Base-by-base conservation (phyloP, 768 basidiomycete species). In the Boletus vinaceobasis region DNA sequence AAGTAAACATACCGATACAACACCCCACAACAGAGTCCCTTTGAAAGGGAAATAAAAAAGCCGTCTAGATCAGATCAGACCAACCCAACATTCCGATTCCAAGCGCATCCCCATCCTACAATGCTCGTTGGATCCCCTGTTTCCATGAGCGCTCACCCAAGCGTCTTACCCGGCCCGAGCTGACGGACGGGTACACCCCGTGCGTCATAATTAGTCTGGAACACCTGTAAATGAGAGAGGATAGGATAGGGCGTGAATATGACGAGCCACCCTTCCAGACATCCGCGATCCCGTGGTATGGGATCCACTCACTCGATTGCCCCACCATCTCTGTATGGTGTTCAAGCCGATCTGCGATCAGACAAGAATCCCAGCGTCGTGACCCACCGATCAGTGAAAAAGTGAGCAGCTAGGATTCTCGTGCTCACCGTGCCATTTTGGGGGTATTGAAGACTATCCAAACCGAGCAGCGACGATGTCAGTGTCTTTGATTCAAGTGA, bases 361-460 rank as follows among this genome's bases (percentile, higher is more conserved):
- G 3, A 23, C 21, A 23, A 13, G 4, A 46, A 17, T 14, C 7
- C n/a, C 39, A 7, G 11, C 19, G 21, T 45, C 15, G 2, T 48
- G 32, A n/a, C 8, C 7, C 15, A 23, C 32, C 31, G 5, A 8
- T 43, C 13, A 26, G n/a, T n/a, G 10, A 29, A 4, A 3, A 7
- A 32, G 40, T 7, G 5, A 38, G 0, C 23, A 11, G 15, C 2
- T n/a, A n/a, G 4, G 5, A 9, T 5, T 5, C 5, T 9, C 7
- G 14, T 19, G 33, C 64, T 61, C 23, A 70, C 70, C 58, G 33
- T 54, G 40, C 66, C 68, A 38, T 49, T 49, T 2, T 4, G 32
- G 7, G 70, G 68, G 31, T 64, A 71, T 52, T 72, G 68, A 2
- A 72, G 56, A 26, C 70, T 68, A 14, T 29, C n/a, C 26, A 15